phyloP scores from a whole-genome alignment of 306 rosid genomes.

The Castanea mollissima region DNA sequence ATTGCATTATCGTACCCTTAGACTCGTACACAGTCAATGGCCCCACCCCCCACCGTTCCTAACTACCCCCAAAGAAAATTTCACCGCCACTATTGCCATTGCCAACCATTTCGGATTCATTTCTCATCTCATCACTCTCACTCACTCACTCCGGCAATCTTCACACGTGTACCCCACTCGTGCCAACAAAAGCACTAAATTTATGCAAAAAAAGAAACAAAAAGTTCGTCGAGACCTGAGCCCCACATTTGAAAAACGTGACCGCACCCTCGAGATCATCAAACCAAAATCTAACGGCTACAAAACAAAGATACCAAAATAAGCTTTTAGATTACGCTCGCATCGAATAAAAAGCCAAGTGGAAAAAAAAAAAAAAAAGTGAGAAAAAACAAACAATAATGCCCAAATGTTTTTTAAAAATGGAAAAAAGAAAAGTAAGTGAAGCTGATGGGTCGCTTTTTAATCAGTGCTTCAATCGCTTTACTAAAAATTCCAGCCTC shows the following conservation, averaged over 20 bases:
- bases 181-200: not conserved
- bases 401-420: not conserved
- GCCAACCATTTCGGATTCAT: no score
- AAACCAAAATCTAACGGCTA: not conserved
- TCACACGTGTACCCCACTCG: not conserved
- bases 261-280: not conserved
- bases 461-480: slow-evolving; percentile 36
- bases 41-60: not conserved
- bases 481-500: slow-evolving; percentile 43
- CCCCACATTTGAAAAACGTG: not conserved
- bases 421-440: not conserved
- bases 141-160: no score
- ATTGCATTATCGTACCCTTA: not conserved
- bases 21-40: not conserved
- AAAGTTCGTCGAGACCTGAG: not conserved
- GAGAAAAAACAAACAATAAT: not conserved
- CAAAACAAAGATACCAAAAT: no score
- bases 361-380: not conserved
- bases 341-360: not conserved
- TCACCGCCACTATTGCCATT: not conserved
- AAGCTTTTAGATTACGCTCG: not conserved
- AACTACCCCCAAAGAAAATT: slow-evolving; percentile 1
- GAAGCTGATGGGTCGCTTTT: slow-evolving; percentile 33
- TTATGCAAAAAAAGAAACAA: not conserved
- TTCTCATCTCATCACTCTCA: no score